Evolutionary conservation across 2,329 filamentous ascomycete genomes (phyloP).

Genomic region (Bisporella sp.): DNA sequence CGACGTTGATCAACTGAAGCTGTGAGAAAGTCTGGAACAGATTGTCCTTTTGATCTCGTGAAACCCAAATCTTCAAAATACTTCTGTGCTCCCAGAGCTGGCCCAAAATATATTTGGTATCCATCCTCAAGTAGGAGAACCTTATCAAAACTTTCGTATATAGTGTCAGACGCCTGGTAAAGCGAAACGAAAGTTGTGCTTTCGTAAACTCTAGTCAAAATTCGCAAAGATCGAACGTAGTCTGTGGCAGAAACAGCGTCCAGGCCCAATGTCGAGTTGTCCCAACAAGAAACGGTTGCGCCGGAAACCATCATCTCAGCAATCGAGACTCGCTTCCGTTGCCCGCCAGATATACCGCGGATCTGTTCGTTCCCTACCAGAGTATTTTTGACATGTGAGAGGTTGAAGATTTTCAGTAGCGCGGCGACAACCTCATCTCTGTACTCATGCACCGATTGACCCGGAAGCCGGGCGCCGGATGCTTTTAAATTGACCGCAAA

Average conservation of each 20-base stretch:
- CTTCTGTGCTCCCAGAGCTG: conserved; percentile 50
- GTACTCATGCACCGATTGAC: conserved; percentile 52
- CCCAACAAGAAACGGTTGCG: conserved; percentile 69
- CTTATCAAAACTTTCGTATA: conserved; percentile 72
- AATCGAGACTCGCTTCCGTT: conserved; percentile 74
- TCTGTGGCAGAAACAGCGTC: conserved; percentile 75
- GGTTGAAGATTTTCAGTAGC: conserved; percentile 71
- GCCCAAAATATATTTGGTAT: conserved; percentile 59
- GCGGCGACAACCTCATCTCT: conserved; percentile 59
- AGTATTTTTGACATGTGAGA: conserved; percentile 67
- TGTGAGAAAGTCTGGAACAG: conserved; percentile 72
- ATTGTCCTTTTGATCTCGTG: conserved; percentile 46
- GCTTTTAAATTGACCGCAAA: conserved; percentile 74
- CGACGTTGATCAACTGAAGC: conserved; percentile 59
- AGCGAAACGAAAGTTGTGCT: conserved; percentile 62
- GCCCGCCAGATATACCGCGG: conserved; percentile 71
- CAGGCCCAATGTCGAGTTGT: conserved; percentile 74
- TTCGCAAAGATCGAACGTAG: conserved; percentile 61
- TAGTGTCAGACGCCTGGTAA: conserved; percentile 63
- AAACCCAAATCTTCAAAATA: conserved; percentile 63
- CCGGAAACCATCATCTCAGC: conserved; percentile 71
- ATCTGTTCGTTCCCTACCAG: conserved; percentile 65
- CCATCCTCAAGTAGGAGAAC: conserved; percentile 71
- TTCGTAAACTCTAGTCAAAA: conserved; percentile 71
- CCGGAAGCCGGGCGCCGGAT: conserved; percentile 58